Evolutionary conservation across 441 rosid species (phyloP).

Genomic region (Melianthus villosus): DNA sequence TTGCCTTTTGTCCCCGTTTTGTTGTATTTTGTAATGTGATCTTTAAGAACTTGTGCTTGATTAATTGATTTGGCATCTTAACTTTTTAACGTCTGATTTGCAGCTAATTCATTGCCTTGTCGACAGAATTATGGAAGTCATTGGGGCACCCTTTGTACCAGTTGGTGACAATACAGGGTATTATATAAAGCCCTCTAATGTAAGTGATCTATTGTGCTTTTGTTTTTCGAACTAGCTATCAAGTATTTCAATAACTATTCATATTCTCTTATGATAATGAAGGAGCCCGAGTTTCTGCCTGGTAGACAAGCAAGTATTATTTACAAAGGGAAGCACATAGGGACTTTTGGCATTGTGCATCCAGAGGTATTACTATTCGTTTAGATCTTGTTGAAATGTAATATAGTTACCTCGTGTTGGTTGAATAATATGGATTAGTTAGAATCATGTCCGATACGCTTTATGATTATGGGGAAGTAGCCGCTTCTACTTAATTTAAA

Average conservation of each 20-base stretch:
- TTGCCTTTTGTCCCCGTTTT: no score
- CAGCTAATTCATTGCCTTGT: constrained; percentile 84
- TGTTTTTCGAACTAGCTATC: neutral
- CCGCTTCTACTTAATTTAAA: no score
- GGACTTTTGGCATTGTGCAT: constrained; percentile 81
- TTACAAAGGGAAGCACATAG: constrained; percentile 55
- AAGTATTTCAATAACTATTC: neutral
- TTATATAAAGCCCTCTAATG: constrained; percentile 43
- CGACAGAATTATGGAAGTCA: constrained; percentile 81
- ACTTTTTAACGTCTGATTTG: constrained; percentile 9
- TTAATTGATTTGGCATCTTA: neutral
- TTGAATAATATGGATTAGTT: no score
- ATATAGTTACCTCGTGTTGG: neutral
- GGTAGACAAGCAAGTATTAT: constrained; percentile 79
- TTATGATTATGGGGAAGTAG: no score
- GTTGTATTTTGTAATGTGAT: no score
- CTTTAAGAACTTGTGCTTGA: no score
- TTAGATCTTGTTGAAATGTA: neutral
- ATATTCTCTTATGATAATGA: constrained; percentile 7
- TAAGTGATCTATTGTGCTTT: constrained; percentile 16
- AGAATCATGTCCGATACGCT: no score
- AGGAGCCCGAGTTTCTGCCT: constrained; percentile 79
- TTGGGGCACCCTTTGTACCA: constrained; percentile 49
- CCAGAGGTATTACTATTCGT: constrained; percentile 40
- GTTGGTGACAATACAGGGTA: constrained; percentile 40